A percentile compares a stretch with the other conserved stretches of the same genome.
Conservation (phyloP, 2,329 filamentous ascomycete species). For the Phyllosticta citribraziliensis region DNA sequence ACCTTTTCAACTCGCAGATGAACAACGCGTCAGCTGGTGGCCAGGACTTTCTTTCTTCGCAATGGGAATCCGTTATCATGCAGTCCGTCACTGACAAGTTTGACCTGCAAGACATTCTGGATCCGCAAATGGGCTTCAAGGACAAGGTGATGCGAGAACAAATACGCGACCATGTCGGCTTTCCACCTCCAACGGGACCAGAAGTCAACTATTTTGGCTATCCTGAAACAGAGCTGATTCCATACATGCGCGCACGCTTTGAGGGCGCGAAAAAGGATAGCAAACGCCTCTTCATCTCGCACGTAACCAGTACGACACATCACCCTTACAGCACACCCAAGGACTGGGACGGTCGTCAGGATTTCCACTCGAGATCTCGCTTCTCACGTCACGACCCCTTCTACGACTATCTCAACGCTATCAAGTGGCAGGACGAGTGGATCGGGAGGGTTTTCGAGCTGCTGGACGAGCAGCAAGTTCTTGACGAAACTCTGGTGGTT, state of each 20-base stretch:
- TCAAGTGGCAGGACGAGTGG: conserved; percentile 33
- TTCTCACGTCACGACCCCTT: conserved; percentile 7
- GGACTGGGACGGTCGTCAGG: conserved; percentile 9
- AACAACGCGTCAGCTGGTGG: neutral
- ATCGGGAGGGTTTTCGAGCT: conserved; percentile 30
- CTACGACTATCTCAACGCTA: conserved; percentile 35
- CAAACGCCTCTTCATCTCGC: conserved; percentile 27
- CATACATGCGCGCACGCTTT: conserved; percentile 29
- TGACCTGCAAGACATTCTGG: conserved; percentile 27
- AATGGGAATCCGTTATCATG: conserved; percentile 16
- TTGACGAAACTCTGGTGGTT: conserved; percentile 37
- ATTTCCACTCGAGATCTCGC: neutral
- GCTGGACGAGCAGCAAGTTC: conserved; percentile 34
- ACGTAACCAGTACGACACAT: conserved; percentile 31
- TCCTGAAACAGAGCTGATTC: conserved; percentile 32
- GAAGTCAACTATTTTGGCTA: conserved; percentile 37
- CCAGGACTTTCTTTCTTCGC: conserved; percentile 3
- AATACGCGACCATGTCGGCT: conserved; percentile 16
- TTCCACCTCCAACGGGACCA: conserved; percentile 15
- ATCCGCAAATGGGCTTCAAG: conserved; percentile 28
- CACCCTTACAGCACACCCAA: conserved; percentile 34
- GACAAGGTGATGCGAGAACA: neutral
- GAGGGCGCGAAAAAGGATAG: conserved; percentile 20
- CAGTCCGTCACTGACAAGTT: conserved; percentile 32
- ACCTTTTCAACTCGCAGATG: conserved; percentile 23